Conservation (phyloP, 2,329 filamentous ascomycete genomes). For the Venturia aucupariae region DNA sequence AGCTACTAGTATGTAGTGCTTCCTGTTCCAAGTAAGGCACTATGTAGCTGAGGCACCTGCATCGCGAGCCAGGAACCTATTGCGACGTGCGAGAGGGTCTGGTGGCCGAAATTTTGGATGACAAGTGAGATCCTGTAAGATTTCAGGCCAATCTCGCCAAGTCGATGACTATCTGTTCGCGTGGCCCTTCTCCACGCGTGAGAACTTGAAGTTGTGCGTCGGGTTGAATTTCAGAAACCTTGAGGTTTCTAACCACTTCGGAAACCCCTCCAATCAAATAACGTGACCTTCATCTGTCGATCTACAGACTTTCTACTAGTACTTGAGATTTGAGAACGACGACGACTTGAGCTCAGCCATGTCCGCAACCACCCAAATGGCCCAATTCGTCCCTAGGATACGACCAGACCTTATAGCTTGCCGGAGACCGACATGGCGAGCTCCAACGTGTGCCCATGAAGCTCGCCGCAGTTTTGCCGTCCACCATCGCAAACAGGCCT, state of each 20-base stretch:
- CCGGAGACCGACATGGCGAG: not conserved
- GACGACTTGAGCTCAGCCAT: not conserved
- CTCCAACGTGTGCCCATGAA: slow-evolving; percentile 4
- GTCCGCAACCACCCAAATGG: not conserved
- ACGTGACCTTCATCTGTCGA: not conserved
- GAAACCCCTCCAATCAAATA: not conserved
- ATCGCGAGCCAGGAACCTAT: not conserved
- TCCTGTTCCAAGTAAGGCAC: not conserved
- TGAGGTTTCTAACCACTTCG: too few species aligned
- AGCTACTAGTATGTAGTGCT: not conserved
- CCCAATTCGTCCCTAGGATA: not conserved
- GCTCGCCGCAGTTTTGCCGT: slow-evolving; percentile 1
- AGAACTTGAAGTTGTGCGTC: not conserved
- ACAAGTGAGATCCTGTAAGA: not conserved
- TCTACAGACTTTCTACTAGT: not conserved
- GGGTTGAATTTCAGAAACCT: too few species aligned
- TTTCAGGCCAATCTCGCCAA: not conserved
- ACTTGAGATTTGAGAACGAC: not conserved
- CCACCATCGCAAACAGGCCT: not conserved
- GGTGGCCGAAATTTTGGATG: not conserved
- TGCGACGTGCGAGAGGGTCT: not conserved
- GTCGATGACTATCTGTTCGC: not conserved
- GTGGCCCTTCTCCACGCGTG: not conserved
- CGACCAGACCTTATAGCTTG: not conserved
- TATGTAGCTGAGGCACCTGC: not conserved